Evolutionary conservation across 2,329 filamentous ascomycete genomes (phyloP).

Genomic region (Pseudogymnoascus sp.): DNA sequence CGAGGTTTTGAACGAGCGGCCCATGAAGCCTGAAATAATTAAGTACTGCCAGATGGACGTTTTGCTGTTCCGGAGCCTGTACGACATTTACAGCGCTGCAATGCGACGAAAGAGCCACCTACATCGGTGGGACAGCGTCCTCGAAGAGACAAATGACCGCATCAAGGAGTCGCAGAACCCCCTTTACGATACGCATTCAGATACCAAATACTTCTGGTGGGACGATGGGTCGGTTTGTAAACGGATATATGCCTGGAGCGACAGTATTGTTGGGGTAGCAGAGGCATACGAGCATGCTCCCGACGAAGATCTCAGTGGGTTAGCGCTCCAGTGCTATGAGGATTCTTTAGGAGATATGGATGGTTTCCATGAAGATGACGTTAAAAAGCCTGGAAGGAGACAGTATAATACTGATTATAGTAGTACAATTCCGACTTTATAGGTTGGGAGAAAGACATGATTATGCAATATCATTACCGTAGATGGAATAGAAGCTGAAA

Average conservation of each 20-base stretch:
- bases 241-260: constrained; percentile 15
- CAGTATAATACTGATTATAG: too few species aligned
- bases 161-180: constrained; percentile 19
- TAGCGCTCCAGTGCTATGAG: too few species aligned
- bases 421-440: too few species aligned
- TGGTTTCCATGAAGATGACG: too few species aligned
- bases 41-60: constrained; percentile 42
- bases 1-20: constrained; percentile 39
- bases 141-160: constrained; percentile 15
- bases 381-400: too few species aligned
- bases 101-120: not conserved
- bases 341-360: too few species aligned
- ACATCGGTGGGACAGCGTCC: too few species aligned
- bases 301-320: not conserved
- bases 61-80: constrained; percentile 33
- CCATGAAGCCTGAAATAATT: constrained; percentile 32
- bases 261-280: constrained; percentile 9
- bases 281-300: not conserved
- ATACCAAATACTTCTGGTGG: constrained; percentile 9
- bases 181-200: not conserved
- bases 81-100: not conserved
- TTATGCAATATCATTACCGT: too few species aligned
- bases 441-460: too few species aligned
- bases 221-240: constrained; percentile 15
- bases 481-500: too few species aligned